Percentiles rank a stretch among this genome's conserved stretches.
Conservation (phyloP, 345 rosid genomes). For the Brassica incana region DNA sequence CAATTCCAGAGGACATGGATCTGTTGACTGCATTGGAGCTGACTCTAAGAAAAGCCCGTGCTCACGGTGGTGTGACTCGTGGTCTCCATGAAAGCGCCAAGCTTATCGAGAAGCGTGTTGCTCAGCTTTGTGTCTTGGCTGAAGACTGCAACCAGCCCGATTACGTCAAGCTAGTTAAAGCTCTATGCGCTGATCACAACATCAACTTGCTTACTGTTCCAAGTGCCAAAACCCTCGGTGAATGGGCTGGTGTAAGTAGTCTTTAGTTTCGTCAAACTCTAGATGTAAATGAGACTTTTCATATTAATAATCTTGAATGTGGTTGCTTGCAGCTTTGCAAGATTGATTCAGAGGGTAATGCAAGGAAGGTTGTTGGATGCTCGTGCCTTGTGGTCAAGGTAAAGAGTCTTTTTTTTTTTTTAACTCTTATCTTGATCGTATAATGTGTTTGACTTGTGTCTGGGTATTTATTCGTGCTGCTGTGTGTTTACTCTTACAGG, state of each 20-base stretch:
- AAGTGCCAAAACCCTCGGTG: conserved; percentile 83
- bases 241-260: conserved; percentile 89
- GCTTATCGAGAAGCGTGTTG: conserved; percentile 73
- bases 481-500: conserved; percentile 6
- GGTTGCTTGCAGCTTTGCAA: conserved; percentile 61
- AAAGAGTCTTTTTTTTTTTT: neutral
- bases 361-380: conserved; percentile 86
- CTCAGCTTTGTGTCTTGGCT: conserved; percentile 74
- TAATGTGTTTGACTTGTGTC: neutral
- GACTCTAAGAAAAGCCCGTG: conserved; percentile 69
- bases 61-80: conserved; percentile 67
- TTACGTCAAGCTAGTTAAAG: conserved; percentile 71
- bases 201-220: conserved; percentile 66
- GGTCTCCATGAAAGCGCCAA: conserved; percentile 84
- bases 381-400: conserved; percentile 88
- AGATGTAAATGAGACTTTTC: neutral
- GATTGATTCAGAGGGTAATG: conserved; percentile 85
- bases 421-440: neutral
- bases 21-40: conserved; percentile 66
- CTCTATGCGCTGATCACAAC: conserved; percentile 73
- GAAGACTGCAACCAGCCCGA: conserved; percentile 88
- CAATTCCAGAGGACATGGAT: conserved; percentile 71
- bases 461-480: neutral
- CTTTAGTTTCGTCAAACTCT: neutral
- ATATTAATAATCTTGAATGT: conserved; percentile 8